A percentile compares a stretch with the other conserved stretches of the same genome.
Conservation (phyloP, 1,284 basidiomycete species). For the Tremellales sp. region DNA sequence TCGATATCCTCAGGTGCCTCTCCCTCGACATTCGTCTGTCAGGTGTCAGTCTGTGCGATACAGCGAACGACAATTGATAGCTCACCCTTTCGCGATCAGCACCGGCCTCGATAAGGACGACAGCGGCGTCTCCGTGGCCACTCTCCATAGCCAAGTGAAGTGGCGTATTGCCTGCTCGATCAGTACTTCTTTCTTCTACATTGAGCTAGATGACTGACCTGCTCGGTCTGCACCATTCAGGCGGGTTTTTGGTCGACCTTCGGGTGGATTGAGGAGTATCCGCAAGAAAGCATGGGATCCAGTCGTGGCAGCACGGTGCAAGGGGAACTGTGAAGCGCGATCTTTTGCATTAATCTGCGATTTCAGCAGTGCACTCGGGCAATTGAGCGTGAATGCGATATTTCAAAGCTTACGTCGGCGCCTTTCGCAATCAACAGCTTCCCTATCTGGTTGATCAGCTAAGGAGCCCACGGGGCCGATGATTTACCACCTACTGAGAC, state of each 20-base stretch:
- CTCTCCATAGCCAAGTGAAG: conserved; percentile 95
- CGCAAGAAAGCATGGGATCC: conserved; percentile 81
- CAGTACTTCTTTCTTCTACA: background rate
- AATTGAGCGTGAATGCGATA: background rate
- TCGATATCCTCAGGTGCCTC: conserved; percentile 76
- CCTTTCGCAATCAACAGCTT: conserved; percentile 75
- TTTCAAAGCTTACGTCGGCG: conserved; percentile 63
- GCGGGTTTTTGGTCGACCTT: conserved; percentile 69
- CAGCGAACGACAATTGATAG: conserved; percentile 7
- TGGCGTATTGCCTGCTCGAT: conserved; percentile 72
- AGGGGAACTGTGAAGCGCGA: conserved; percentile 79
- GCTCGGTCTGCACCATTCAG: conserved; percentile 81
- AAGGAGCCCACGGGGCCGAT: background rate
- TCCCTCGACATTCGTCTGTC: conserved; percentile 72
- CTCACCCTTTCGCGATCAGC: conserved; percentile 81
- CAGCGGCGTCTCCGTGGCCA: conserved; percentile 82
- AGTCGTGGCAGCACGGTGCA: conserved; percentile 92
- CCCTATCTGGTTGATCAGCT: conserved; percentile 64
- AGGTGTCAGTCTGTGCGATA: conserved; percentile 3
- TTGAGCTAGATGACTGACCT: conserved; percentile 53
- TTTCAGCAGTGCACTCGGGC: background rate
- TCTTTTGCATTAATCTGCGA: conserved; percentile 82
- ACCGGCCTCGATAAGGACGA: conserved; percentile 83
- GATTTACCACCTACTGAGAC: conserved; percentile 62
- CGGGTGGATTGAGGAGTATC: conserved; percentile 69